These are phyloP conservation scores for Mallotus japonicus DNA, from an alignment of 441 rosid genomes.

Conservation along the genomic window DNA sequence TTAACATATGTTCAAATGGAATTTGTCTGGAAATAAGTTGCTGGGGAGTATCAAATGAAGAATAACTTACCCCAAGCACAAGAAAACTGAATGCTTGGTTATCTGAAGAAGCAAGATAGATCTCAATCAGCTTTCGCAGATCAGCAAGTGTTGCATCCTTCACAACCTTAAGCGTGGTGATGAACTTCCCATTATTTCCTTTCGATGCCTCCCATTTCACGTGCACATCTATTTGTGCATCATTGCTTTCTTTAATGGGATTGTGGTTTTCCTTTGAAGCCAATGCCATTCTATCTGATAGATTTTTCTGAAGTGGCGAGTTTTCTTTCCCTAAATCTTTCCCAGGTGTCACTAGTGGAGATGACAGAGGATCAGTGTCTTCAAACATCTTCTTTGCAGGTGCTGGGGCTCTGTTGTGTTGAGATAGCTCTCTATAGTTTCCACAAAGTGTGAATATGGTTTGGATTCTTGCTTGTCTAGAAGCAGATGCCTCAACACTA, in stretches of 20 bases:
- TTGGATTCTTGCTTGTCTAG: slow-evolving; percentile 66
- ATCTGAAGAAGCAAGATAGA: slow-evolving; percentile 56
- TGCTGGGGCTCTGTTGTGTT: slow-evolving; percentile 45
- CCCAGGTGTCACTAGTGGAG: slow-evolving; percentile 9
- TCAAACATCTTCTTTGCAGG: slow-evolving; percentile 30
- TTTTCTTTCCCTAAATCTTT: slow-evolving; percentile 27
- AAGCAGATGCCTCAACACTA: slow-evolving; percentile 46
- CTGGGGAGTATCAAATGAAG: not conserved
- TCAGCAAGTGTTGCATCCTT: slow-evolving; percentile 63
- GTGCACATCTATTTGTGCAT: slow-evolving; percentile 44
- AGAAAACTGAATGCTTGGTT: slow-evolving; percentile 53
- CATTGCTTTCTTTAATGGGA: slow-evolving; percentile 31
- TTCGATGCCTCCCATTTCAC: slow-evolving; percentile 67
- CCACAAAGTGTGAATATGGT: slow-evolving; percentile 92
- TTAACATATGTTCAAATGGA: not conserved
- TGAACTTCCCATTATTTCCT: slow-evolving; percentile 50
- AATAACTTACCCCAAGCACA: slow-evolving; percentile 50
- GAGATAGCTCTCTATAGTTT: slow-evolving; percentile 79
- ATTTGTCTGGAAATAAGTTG: not conserved
- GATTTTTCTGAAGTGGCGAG: slow-evolving; percentile 20
- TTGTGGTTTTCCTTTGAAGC: slow-evolving; percentile 54
- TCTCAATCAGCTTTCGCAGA: slow-evolving; percentile 70
- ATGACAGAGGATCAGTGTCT: slow-evolving; percentile 29
- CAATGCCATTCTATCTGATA: slow-evolving; percentile 21
- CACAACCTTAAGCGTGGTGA: slow-evolving; percentile 49